Evolutionary conservation across 78 protist species (phyloP), one percentile per base, ranked within the genome.

Genomic region (Dictyostelium capitatum): DNA sequence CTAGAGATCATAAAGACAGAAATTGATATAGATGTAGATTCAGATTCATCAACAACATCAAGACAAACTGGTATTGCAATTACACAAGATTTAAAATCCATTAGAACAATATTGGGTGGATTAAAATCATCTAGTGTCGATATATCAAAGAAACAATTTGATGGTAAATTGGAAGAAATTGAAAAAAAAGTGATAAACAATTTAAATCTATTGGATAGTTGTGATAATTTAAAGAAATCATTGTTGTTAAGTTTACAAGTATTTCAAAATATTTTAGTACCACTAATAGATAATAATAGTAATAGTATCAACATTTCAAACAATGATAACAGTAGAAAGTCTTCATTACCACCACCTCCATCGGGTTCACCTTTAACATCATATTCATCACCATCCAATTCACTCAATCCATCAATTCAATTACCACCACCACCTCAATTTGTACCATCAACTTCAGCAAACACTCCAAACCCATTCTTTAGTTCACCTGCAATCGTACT

Each of bases 1-100:
- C 67, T 85, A 28, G 83, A 73, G 5, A 62, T 75, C 2, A 32
- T 48, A 79, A 85, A 85, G 65, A 75, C 83, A 12, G 92, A 85
- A 17, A 25, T 20, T 25, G 92, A 85, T 54, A 59, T 75, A 23
- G 83, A 85, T 14, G 15, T 85, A 10, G 83, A 85, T 69, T 48
- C 92, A 0, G 92, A 85, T 17, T 43, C 79, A 3, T 59, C 92
- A 9, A 57, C 57, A 17, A 70, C 64, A 23, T 79, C 92, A 8
- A 25, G 92, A n/a, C 92, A 85, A 62, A 51, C 83, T 9, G 92
- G 92, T 59, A 73, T 85, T 30, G 79, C 57, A 20, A 46, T 85
- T 19, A 85, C 92, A 59, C 75, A 57, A 75, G 92, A 85, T 47
- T 20, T 85, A 32, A 79, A 79, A 23, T 17, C 92, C 10, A 53